phyloP scores from a whole-genome alignment of 768 basidiomycete genomes.

The Mycena vulgaris region DNA sequence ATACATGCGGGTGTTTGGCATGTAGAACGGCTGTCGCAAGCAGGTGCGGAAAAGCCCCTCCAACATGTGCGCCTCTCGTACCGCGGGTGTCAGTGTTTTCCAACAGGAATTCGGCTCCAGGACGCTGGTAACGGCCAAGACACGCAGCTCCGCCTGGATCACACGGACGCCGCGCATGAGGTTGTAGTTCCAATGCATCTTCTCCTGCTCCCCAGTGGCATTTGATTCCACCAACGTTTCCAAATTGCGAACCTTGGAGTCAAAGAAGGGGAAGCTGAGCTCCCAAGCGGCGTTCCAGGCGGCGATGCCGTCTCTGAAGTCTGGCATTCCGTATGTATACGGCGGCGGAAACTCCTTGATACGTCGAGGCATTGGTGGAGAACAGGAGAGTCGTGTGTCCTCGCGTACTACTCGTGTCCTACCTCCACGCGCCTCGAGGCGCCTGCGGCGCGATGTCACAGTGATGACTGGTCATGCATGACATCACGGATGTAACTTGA shows the following conservation, averaged over 20 bases:
- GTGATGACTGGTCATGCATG: too few species aligned
- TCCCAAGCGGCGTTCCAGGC: conserved; percentile 24
- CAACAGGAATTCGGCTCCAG: conserved; percentile 22
- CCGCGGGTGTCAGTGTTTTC: conserved; percentile 26
- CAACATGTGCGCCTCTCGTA: conserved; percentile 24
- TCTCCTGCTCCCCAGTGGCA: conserved; percentile 13
- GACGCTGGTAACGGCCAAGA: conserved; percentile 20
- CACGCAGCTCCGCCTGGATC: conserved; percentile 22
- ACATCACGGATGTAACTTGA: too few species aligned
- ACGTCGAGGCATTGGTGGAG: conserved; percentile 16
- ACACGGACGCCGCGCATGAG: conserved; percentile 17
- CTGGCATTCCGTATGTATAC: conserved; percentile 13
- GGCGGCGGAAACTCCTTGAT: conserved; percentile 16
- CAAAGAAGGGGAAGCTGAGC: conserved; percentile 16
- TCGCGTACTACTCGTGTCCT: too few species aligned
- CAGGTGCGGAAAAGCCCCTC: conserved; percentile 25
- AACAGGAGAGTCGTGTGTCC: too few species aligned
- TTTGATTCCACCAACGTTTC: conserved; percentile 22
- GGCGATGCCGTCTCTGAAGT: not conserved
- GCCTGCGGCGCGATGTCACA: too few species aligned
- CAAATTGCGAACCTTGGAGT: conserved; percentile 22
- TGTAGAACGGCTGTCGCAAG: conserved; percentile 11
- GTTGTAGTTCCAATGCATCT: conserved; percentile 16
- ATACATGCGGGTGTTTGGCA: conserved; percentile 14
- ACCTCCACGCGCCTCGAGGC: too few species aligned